Conservation (phyloP, 352 stramenopile genomes). For the Elongisporangium anandrum region DNA sequence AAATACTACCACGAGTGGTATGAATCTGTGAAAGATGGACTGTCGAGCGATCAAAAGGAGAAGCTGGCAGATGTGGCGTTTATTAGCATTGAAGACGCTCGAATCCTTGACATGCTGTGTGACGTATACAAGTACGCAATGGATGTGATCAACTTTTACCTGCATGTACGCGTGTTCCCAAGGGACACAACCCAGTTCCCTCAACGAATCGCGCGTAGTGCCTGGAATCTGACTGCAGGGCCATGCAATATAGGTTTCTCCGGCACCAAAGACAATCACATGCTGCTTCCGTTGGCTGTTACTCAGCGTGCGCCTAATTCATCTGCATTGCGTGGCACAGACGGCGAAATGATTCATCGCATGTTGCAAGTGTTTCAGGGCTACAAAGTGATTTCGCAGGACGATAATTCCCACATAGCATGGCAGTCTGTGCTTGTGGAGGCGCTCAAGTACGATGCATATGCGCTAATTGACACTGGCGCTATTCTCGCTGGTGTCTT, state of each 20-base stretch:
- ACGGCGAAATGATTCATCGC: slow-evolving; percentile 87
- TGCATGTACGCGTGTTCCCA: slow-evolving; percentile 56
- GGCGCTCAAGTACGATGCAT: slow-evolving; percentile 28
- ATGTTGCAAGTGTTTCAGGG: slow-evolving; percentile 34
- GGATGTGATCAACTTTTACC: slow-evolving; percentile 60
- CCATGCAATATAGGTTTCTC: slow-evolving; percentile 75
- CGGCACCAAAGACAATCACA: slow-evolving; percentile 88
- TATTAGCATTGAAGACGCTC: slow-evolving; percentile 49
- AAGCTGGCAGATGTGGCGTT: slow-evolving; percentile 36
- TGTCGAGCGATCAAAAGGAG: slow-evolving; percentile 8
- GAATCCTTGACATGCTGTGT: slow-evolving; percentile 35
- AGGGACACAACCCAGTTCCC: slow-evolving; percentile 54
- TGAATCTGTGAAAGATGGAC: slow-evolving; percentile 6
- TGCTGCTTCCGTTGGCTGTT: slow-evolving; percentile 67
- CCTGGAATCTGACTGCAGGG: slow-evolving; percentile 47
- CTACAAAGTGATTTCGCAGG: slow-evolving; percentile 24
- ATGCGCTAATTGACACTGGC: slow-evolving; percentile 84
- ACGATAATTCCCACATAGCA: slow-evolving; percentile 2
- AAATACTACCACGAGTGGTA: slow-evolving; percentile 76
- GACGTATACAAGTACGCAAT: slow-evolving; percentile 31
- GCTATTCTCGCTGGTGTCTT: slow-evolving; percentile 70
- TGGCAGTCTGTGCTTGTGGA: slow-evolving; percentile 47
- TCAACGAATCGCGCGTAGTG: slow-evolving; percentile 31
- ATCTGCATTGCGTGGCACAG: slow-evolving; percentile 52
- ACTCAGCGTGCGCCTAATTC: slow-evolving; percentile 54